Conservation (phyloP, 2,329 filamentous ascomycete species). For the Fusarium albosuccineum region DNA sequence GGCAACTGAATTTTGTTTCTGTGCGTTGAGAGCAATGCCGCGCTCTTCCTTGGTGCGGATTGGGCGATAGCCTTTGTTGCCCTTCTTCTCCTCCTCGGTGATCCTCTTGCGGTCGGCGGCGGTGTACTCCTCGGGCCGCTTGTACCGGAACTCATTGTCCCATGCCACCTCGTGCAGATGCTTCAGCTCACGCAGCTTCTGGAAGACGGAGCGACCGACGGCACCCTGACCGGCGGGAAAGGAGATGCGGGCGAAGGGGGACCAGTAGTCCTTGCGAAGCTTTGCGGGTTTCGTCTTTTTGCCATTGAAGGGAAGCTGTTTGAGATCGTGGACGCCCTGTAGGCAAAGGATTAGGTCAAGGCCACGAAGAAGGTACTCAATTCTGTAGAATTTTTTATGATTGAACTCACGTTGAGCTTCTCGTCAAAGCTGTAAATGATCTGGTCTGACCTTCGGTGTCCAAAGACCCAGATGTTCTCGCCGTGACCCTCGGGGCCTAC, state of each 20-base stretch:
- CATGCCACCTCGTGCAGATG: conserved; percentile 73
- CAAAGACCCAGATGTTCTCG: conserved; percentile 70
- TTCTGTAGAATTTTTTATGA: background rate
- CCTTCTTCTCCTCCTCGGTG: conserved; percentile 47
- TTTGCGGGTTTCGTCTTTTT: conserved; percentile 75
- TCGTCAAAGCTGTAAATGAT: conserved; percentile 66
- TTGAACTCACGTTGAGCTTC: conserved; percentile 59
- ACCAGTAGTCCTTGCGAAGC: conserved; percentile 77
- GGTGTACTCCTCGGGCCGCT: conserved; percentile 52
- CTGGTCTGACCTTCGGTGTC: conserved; percentile 63
- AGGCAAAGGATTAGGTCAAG: conserved; percentile 6
- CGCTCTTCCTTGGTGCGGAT: conserved; percentile 58
- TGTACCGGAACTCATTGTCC: conserved; percentile 62
- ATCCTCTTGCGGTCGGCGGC: conserved; percentile 52
- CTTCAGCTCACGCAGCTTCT: conserved; percentile 75
- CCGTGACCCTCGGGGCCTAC: conserved; percentile 59
- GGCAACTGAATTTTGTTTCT: conserved; percentile 72
- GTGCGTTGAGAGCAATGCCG: conserved; percentile 67
- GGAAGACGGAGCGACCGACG: conserved; percentile 71
- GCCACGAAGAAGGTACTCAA: background rate
- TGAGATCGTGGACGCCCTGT: conserved; percentile 60
- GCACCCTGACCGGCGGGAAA: conserved; percentile 66
- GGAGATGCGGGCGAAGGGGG: conserved; percentile 69
- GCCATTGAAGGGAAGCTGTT: conserved; percentile 74
- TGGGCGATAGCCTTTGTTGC: conserved; percentile 48